phyloP scores from a whole-genome alignment of 2,329 filamentous ascomycete genomes.

The Macroventuria anomochaeta region DNA sequence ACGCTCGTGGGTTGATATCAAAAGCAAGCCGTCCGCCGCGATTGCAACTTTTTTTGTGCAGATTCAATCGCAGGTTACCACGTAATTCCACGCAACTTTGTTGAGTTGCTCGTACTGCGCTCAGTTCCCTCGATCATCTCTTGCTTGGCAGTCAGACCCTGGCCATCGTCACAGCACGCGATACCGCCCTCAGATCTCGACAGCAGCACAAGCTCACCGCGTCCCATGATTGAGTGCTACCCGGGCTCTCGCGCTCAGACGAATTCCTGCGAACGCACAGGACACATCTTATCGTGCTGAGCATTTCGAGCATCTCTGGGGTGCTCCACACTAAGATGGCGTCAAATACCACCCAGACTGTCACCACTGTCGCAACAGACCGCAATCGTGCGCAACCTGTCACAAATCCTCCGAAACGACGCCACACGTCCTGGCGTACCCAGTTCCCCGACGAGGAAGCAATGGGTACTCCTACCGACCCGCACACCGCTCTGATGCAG shows the following conservation, averaged over 20 bases:
- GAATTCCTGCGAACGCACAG: slow-evolving; percentile 16
- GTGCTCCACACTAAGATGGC: slow-evolving; percentile 25
- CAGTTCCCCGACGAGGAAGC: slow-evolving; percentile 25
- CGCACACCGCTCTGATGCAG: slow-evolving; percentile 45
- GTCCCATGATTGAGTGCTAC: slow-evolving; percentile 21
- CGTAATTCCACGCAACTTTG: not conserved
- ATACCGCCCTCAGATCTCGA: slow-evolving; percentile 27
- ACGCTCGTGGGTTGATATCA: slow-evolving; percentile 5
- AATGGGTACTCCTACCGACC: slow-evolving; percentile 28
- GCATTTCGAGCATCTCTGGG: slow-evolving; percentile 5
- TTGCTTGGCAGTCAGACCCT: slow-evolving; percentile 20
- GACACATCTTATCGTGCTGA: slow-evolving; percentile 2
- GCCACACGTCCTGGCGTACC: slow-evolving; percentile 41
- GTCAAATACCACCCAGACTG: slow-evolving; percentile 37
- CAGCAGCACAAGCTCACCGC: slow-evolving; percentile 22
- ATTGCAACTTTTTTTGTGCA: not conserved
- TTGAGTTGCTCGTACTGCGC: slow-evolving; percentile 8
- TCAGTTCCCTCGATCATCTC: not conserved
- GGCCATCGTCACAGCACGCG: slow-evolving; percentile 26
- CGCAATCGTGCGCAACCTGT: slow-evolving; percentile 21
- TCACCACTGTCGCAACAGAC: slow-evolving; percentile 37
- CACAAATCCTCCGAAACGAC: slow-evolving; percentile 25
- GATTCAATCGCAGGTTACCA: too few species aligned
- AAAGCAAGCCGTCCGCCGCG: slow-evolving; percentile 6
- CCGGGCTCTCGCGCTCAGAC: slow-evolving; percentile 16